phyloP scores from a whole-genome alignment of 225 moss, liverwort and hornwort genomes.

The Pseudoscleropodium purum region DNA sequence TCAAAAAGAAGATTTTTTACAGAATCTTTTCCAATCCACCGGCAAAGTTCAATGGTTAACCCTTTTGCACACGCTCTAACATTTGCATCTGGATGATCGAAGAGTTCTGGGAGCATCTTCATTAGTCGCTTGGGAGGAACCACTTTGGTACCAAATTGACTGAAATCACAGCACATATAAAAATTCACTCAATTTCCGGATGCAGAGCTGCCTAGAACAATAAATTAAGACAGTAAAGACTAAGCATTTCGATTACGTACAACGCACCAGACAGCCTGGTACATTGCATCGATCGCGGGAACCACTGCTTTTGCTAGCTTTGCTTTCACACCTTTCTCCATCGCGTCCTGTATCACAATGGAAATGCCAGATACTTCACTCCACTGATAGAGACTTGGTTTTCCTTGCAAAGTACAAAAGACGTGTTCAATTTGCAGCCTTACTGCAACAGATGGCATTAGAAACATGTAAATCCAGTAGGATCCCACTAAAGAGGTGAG shows the following conservation, averaged over 20 bases:
- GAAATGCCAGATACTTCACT: not conserved
- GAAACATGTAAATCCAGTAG: not conserved
- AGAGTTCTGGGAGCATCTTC: constrained; percentile 92
- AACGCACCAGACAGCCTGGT: constrained; percentile 69
- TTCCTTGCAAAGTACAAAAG: not conserved
- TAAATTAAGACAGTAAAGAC: not conserved
- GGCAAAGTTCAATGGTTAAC: constrained; percentile 93
- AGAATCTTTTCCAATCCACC: constrained; percentile 96
- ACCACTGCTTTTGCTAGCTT: constrained; percentile 94
- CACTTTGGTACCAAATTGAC: constrained; percentile 91
- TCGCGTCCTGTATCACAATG: constrained; percentile 46
- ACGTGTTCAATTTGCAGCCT: not conserved
- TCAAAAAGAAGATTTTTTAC: constrained; percentile 91
- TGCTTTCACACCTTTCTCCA: constrained; percentile 96
- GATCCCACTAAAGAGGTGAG: not conserved
- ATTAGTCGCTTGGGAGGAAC: constrained; percentile 92
- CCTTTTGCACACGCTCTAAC: constrained; percentile 95
- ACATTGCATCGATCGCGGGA: constrained; percentile 92
- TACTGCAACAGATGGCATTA: not conserved
- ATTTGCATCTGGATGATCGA: constrained; percentile 94
- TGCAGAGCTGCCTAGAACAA: not conserved
- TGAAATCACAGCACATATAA: constrained; percentile 15
- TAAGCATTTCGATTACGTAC: not conserved
- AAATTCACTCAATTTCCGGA: not conserved
- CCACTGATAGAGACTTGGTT: not conserved